phyloP scores from a whole-genome alignment of 768 basidiomycete genomes.

The Pulveroboletus sp. region DNA sequence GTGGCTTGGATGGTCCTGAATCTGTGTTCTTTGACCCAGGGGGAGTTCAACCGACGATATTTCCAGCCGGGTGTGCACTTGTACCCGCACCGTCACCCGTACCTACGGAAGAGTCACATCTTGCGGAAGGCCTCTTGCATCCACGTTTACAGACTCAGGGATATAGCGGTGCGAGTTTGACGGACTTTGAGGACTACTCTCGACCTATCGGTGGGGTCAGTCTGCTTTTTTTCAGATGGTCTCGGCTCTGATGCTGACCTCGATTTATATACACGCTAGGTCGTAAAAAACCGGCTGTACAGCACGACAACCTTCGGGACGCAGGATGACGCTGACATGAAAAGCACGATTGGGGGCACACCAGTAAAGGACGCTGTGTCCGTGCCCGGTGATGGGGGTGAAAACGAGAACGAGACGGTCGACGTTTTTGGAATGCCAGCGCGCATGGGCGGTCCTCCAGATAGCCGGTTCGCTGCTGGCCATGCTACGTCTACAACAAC shows the following conservation, averaged over 20 bases:
- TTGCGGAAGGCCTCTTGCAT: slow-evolving; percentile 28
- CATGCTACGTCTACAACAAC: background rate
- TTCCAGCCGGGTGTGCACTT: slow-evolving; percentile 4
- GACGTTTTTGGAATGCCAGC: slow-evolving; percentile 13
- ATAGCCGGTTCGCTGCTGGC: slow-evolving; percentile 12
- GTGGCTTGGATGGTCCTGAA: background rate
- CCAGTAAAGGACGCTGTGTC: background rate
- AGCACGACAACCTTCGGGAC: slow-evolving; percentile 34
- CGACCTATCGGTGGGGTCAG: slow-evolving; percentile 31
- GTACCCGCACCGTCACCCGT: slow-evolving; percentile 18
- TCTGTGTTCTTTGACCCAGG: background rate
- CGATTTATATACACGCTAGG: slow-evolving; percentile 6
- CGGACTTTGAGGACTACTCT: slow-evolving; percentile 33
- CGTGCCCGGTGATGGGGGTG: background rate
- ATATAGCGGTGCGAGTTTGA: slow-evolving; percentile 23
- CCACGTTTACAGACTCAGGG: slow-evolving; percentile 24
- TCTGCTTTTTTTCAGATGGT: background rate
- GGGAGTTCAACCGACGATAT: background rate
- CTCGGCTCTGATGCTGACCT: background rate
- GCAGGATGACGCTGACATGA: slow-evolving; percentile 17
- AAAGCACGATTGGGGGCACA: slow-evolving; percentile 2
- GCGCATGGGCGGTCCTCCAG: background rate
- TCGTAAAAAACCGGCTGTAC: slow-evolving; percentile 27
- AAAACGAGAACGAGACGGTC: background rate
- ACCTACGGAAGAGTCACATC: slow-evolving; percentile 24